phyloP scores from a whole-genome alignment of 2,329 filamentous ascomycete genomes.

The Colletotrichum phormii region DNA sequence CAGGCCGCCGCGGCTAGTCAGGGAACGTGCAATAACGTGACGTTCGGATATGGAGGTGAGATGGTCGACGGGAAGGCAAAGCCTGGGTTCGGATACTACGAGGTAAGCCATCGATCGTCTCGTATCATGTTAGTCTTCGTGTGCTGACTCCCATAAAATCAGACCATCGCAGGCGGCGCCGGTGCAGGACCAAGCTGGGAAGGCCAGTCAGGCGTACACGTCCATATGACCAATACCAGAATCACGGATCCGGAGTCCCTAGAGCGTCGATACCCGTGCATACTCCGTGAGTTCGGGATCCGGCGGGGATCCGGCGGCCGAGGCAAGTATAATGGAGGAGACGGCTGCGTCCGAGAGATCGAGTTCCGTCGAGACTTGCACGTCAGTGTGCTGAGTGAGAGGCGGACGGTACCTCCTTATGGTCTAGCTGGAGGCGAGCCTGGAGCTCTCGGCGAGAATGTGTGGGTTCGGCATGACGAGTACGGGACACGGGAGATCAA shows the following conservation, averaged over 20 bases:
- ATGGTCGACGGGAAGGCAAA: slow-evolving; percentile 74
- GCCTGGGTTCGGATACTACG: slow-evolving; percentile 49
- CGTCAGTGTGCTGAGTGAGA: too few species aligned
- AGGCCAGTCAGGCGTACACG: slow-evolving; percentile 46
- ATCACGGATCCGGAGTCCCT: slow-evolving; percentile 51
- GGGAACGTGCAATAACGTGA: background rate
- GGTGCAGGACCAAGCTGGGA: slow-evolving; percentile 46
- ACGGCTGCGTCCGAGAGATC: background rate
- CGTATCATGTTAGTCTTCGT: background rate
- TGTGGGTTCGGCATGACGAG: background rate
- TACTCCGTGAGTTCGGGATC: slow-evolving; percentile 47
- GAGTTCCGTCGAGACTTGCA: background rate
- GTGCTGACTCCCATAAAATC: background rate
- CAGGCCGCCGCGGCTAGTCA: slow-evolving; percentile 75
- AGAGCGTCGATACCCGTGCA: slow-evolving; percentile 48
- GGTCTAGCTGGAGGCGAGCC: background rate
- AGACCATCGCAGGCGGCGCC: slow-evolving; percentile 47
- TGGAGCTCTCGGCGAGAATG: background rate
- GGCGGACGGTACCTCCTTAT: too few species aligned
- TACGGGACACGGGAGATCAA: background rate
- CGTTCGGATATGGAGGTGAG: slow-evolving; percentile 55
- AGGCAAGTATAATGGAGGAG: background rate
- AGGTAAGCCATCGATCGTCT: slow-evolving; percentile 24
- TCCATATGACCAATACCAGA: slow-evolving; percentile 53
- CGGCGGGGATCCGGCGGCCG: slow-evolving; percentile 35